A percentile compares a stretch with the other conserved stretches of the same genome.
Evolutionary conservation across 192 early-diverging fungal species (phyloP).

Genomic region (Gonapodya sp.): DNA sequence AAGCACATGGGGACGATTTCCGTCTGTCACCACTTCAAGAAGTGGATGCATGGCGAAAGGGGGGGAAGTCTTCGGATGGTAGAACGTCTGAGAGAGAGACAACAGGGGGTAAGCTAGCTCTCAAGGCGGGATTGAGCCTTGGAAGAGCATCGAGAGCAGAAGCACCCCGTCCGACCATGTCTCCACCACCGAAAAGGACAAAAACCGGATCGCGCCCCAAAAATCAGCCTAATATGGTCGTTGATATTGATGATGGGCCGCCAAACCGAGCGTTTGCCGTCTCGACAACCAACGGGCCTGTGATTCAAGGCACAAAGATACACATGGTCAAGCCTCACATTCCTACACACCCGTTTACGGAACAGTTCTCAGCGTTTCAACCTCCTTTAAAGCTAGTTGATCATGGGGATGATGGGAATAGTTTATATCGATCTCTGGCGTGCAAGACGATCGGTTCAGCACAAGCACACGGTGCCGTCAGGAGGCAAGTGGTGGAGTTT

Average conservation of each 20-base stretch:
- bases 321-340: too few relatives aligned
- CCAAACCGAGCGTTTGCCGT: background rate
- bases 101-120: background rate
- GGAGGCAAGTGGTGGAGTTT: background rate
- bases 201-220: background rate
- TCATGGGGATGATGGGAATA: background rate
- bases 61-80: too few relatives aligned
- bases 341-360: background rate
- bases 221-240: background rate
- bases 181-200: background rate
- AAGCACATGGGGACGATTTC: background rate
- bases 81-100: background rate
- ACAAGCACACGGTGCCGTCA: background rate
- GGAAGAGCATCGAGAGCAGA: too few relatives aligned
- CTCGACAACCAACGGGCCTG: background rate
- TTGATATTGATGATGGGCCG: background rate
- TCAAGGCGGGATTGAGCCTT: too few relatives aligned
- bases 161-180: background rate
- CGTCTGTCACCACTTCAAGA: too few relatives aligned
- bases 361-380: background rate
- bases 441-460: background rate
- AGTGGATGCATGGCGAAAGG: background rate
- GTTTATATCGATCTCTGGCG: background rate
- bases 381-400: background rate
- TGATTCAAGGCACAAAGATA: background rate